Evolutionary conservation across 2,329 filamentous ascomycete genomes (phyloP).

Genomic region (Raffaelea deltoideospora): DNA sequence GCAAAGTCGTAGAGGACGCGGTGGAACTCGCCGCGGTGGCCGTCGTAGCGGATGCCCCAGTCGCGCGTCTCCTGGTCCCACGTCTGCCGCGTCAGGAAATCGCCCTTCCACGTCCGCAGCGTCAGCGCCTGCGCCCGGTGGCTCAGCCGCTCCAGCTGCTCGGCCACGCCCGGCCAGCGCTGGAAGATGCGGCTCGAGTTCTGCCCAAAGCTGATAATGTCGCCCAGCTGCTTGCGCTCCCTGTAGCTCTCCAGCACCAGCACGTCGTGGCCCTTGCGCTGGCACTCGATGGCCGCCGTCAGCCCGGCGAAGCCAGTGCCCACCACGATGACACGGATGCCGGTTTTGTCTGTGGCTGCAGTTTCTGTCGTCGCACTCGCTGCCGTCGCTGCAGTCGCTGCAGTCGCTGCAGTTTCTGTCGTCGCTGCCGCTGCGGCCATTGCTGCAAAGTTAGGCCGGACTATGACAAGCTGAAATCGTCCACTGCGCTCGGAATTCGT

Average conservation of each 20-base stretch:
- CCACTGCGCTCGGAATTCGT: no score
- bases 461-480: no score
- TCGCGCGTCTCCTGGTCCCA: conserved; percentile 11
- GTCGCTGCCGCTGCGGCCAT: no score
- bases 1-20: conserved; percentile 33
- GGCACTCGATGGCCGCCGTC: conserved; percentile 44
- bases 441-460: no score
- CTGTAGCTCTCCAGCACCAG: conserved; percentile 34
- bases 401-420: no score
- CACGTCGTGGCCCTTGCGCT: conserved; percentile 41
- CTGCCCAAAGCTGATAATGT: conserved; percentile 47
- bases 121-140: conserved; percentile 22
- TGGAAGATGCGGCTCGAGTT: conserved; percentile 44
- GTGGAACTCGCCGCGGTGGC: conserved; percentile 37
- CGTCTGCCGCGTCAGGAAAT: conserved; percentile 6
- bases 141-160: conserved; percentile 31
- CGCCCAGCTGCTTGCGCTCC: conserved; percentile 40
- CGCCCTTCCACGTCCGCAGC: conserved; percentile 7
- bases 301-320: conserved; percentile 45
- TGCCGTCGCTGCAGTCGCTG: no score
- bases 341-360: no score
- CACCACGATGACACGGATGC: conserved; percentile 35
- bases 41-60: conserved; percentile 33
- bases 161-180: conserved; percentile 26
- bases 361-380: no score